Evolutionary conservation across 495 filamentous ascomycete genomes (phyloP).

Genomic region (Tuber borchii): DNA sequence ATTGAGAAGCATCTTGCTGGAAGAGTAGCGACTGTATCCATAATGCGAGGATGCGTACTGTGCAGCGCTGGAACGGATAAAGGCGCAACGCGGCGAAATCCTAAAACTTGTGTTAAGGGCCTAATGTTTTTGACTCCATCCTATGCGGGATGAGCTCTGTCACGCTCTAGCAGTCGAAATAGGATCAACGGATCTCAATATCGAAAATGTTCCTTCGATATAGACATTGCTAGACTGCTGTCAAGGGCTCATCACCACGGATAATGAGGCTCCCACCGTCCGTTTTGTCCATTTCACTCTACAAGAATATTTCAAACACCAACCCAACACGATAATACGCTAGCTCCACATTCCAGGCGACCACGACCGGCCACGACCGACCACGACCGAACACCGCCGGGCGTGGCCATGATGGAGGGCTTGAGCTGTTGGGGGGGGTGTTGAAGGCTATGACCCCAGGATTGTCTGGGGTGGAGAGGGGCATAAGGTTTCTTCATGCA

Average conservation of each 20-base stretch:
- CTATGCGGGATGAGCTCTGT: neutral
- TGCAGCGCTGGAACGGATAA: no score
- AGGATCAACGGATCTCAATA: conserved; percentile 3
- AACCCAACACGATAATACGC: neutral
- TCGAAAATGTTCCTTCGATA: neutral
- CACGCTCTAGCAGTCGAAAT: neutral
- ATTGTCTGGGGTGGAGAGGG: neutral
- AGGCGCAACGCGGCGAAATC: no score
- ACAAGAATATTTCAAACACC: neutral
- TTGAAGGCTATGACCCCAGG: neutral
- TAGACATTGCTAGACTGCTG: neutral
- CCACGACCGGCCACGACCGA: neutral
- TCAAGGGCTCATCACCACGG: neutral
- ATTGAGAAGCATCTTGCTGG: conserved; percentile 3
- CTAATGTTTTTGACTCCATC: no score
- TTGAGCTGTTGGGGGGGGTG: neutral
- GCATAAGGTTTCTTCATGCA: neutral
- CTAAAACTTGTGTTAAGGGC: no score
- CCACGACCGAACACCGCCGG: neutral
- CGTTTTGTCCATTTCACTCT: neutral
- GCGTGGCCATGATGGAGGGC: neutral
- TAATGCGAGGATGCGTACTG: neutral
- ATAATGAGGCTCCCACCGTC: neutral
- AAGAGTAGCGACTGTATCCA: neutral
- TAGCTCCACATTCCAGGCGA: neutral